Conservation (phyloP, 768 basidiomycete species). For the Floccularia luteovirens region DNA sequence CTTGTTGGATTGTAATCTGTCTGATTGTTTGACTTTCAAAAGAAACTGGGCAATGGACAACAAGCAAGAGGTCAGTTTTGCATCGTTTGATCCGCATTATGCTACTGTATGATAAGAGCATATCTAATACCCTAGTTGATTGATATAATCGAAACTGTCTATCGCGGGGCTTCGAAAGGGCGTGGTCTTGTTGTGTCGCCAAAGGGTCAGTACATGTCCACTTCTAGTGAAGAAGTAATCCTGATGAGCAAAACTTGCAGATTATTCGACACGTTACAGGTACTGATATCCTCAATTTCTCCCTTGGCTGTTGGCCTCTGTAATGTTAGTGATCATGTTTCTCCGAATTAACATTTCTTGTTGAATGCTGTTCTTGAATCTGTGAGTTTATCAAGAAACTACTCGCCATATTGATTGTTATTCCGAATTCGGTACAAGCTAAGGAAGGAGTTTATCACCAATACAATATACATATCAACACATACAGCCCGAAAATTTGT, state of each 20-base stretch:
- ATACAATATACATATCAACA: too few relatives aligned
- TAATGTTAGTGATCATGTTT: too few relatives aligned
- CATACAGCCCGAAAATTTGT: too few relatives aligned
- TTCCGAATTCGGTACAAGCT: too few relatives aligned
- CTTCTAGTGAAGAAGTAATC: background rate
- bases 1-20: slow-evolving; percentile 6
- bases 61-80: slow-evolving; percentile 82
- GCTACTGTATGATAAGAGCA: too few relatives aligned
- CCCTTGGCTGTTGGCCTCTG: too few relatives aligned
- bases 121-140: slow-evolving; percentile 58
- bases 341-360: too few relatives aligned
- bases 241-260: slow-evolving; percentile 11
- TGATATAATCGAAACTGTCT: slow-evolving; percentile 97
- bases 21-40: background rate
- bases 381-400: too few relatives aligned
- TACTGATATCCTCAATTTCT: background rate
- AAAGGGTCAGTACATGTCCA: slow-evolving; percentile 51
- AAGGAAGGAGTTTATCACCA: too few relatives aligned
- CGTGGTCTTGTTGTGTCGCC: slow-evolving; percentile 97
- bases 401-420: too few relatives aligned
- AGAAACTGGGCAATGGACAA: slow-evolving; percentile 99
- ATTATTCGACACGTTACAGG: slow-evolving; percentile 35
- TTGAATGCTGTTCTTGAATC: too few relatives aligned
- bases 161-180: slow-evolving; percentile 95
- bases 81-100: too few relatives aligned